Conservation (phyloP, 2,329 filamentous ascomycete species). For the Lasiodiplodia sp. region DNA sequence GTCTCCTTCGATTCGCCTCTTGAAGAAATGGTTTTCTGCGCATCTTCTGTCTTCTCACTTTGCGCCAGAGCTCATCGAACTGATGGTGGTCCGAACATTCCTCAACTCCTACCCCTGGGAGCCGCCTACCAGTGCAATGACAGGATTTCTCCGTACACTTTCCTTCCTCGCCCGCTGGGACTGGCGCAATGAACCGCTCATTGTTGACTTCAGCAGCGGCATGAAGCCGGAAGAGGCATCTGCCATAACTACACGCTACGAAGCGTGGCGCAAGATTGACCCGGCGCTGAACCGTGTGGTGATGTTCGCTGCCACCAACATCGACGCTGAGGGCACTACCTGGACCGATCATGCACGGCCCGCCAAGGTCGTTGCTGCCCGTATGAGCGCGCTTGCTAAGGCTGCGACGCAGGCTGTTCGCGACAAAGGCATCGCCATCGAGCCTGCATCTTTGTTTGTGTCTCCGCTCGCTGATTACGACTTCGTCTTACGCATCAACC, state of each 20-base stretch:
- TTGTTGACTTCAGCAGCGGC: conserved; percentile 72
- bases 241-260: conserved; percentile 73
- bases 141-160: conserved; percentile 82
- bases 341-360: conserved; percentile 77
- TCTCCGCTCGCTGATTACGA: conserved; percentile 80
- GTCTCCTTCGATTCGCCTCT: conserved; percentile 80
- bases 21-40: conserved; percentile 87
- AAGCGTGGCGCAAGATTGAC: conserved; percentile 87
- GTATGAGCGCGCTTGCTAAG: conserved; percentile 82
- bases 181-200: conserved; percentile 82
- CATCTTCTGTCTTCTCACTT: conserved; percentile 83
- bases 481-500: conserved; percentile 76
- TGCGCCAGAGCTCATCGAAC: conserved; percentile 80
- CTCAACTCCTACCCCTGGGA: conserved; percentile 82
- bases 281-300: conserved; percentile 84
- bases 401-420: conserved; percentile 70
- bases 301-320: conserved; percentile 80
- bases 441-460: conserved; percentile 72
- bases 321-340: conserved; percentile 78
- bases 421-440: conserved; percentile 37
- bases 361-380: conserved; percentile 80
- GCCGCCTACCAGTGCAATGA: conserved; percentile 75
- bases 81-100: conserved; percentile 80
- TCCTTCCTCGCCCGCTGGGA: conserved; percentile 87
- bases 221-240: conserved; percentile 68